Base-by-base conservation (phyloP, 208 protist genomes). In the Trypanosoma lewisi region DNA sequence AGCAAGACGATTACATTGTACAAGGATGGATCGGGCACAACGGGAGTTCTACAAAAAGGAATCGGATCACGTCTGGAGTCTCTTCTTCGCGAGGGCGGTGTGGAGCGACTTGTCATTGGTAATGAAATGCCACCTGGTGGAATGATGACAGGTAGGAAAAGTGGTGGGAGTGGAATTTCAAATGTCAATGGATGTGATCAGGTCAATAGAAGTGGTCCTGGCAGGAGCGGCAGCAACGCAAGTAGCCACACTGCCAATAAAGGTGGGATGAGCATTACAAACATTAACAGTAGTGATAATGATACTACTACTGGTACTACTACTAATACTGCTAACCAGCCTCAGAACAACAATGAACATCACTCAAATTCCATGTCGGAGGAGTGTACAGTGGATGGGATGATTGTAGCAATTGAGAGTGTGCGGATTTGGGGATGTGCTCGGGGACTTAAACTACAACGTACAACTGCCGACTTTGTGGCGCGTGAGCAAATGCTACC, bases 371-470 rank as follows among this genome's bases (percentile, higher is more conserved):
- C n/a, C n/a, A n/a, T 47, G n/a, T 47, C 42, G n/a, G 42, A n/a
- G 7, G 14, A 17, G 12, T 12, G 14, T 2, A 17, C 42, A 11
- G 41, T 49, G 17, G 68, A 67, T 25, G 25, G 28, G 14, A 64
- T 69, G 51, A 63, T 65, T 56, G 72, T 80, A 28, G 63, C 78
- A 19, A 8, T 83, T 30, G 78, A 71, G 53, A 71, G 74, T 36
- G 31, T 83, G 47, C 73, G 81, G 31, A 7, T 83, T 14, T 82
- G 74, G 70, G 69, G 74, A 25, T 77, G 63, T 63, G 60, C 63
- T 14, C 57, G 58, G 37, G 45, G 65, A 23, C 56, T 73, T 11
- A 71, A 73, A 19, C 57, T 67, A 9, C 63, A 80, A 36, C 65
- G 70, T 44, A 61, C 60, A 11, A 50, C 73, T n/a, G 73, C 77